A percentile compares a stretch with the other conserved stretches of the same genome.
Conservation (phyloP, 1,284 basidiomycete species). For the Coniferiporia sulphurascens region DNA sequence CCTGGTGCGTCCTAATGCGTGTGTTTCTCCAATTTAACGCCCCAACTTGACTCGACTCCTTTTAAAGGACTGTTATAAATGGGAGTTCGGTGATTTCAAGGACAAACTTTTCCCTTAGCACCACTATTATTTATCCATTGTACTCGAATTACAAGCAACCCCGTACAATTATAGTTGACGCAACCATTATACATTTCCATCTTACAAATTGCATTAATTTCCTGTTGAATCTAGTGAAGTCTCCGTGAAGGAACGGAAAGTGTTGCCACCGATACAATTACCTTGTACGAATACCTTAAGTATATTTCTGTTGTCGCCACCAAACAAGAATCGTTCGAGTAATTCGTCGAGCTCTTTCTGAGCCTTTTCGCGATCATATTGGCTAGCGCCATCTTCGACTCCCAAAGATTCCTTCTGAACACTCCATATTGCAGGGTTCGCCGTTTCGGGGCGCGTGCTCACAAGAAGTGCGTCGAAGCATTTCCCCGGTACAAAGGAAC, state of each 20-base stretch:
- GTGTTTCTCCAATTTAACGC: background rate
- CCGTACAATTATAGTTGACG: background rate
- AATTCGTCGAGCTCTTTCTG: constrained; percentile 39
- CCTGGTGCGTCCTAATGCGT: constrained; percentile 27
- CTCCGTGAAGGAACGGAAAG: background rate
- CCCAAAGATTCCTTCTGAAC: constrained; percentile 29
- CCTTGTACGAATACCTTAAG: constrained; percentile 83
- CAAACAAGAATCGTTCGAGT: constrained; percentile 74
- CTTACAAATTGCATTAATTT: background rate
- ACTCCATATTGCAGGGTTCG: constrained; percentile 63
- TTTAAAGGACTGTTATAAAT: constrained; percentile 36
- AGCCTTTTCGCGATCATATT: constrained; percentile 27
- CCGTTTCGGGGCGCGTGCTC: constrained; percentile 44
- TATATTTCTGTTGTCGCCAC: constrained; percentile 89
- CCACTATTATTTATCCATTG: background rate
- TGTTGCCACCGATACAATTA: constrained; percentile 63
- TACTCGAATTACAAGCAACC: background rate
- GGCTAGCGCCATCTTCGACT: constrained; percentile 25
- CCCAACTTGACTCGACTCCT: background rate
- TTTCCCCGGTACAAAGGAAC: constrained; percentile 77
- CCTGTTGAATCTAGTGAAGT: background rate
- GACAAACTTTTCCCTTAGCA: constrained; percentile 1
- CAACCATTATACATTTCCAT: background rate
- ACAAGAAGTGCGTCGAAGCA: constrained; percentile 87
- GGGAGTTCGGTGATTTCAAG: constrained; percentile 37